Evolutionary conservation across 176 grass and related monocot species (phyloP).

Genomic region (Zizania latifolia): DNA sequence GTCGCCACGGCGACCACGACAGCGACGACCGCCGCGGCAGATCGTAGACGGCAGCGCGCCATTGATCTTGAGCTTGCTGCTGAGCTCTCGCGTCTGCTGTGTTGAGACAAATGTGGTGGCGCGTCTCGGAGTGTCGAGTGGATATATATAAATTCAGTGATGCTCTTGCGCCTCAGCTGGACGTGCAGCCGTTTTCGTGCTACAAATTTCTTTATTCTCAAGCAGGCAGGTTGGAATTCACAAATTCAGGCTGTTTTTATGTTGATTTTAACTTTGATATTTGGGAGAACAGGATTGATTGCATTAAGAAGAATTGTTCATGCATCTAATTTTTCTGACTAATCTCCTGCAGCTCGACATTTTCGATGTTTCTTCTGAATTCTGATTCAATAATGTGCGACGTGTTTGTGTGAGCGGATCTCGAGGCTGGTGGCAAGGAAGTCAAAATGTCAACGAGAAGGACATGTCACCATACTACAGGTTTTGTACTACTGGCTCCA

Average conservation of each 20-base stretch:
- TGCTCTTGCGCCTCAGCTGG: neutral
- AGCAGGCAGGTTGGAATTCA: neutral
- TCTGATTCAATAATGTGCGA: neutral
- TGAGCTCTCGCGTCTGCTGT: neutral
- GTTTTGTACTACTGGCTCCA: neutral
- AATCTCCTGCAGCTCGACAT: no score
- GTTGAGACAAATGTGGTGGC: neutral
- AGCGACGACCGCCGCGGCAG: neutral
- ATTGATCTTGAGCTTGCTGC: slow-evolving; percentile 18
- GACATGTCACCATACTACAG: neutral
- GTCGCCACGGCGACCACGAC: neutral
- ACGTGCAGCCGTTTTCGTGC: neutral
- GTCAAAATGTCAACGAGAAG: neutral
- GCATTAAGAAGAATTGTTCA: neutral
- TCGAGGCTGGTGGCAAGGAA: neutral
- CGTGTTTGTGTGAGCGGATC: neutral
- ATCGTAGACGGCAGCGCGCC: neutral
- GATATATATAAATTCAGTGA: neutral
- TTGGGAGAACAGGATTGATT: neutral
- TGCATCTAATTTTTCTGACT: no score
- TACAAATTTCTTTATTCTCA: neutral
- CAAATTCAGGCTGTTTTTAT: neutral
- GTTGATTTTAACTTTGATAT: neutral
- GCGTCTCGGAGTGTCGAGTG: neutral
- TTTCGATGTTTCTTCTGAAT: no score